A percentile compares a stretch with the other conserved stretches of the same genome.
phyloP scores from a whole-genome alignment of 805 yeast species.

The Candida mattraensis region DNA sequence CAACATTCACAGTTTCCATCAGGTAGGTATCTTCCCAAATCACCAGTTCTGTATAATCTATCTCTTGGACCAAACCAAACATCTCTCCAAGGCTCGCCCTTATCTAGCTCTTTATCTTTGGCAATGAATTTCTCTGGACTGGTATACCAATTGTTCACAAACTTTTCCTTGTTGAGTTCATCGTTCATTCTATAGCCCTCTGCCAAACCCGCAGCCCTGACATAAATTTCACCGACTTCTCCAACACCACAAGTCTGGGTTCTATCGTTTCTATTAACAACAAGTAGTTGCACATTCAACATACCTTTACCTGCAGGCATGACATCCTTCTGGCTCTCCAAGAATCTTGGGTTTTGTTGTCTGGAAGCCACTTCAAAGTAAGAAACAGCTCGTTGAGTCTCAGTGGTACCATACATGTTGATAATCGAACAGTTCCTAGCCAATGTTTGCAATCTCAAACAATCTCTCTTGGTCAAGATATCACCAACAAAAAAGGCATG shows the following conservation, averaged over 20 bases:
- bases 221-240: constrained; percentile 98
- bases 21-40: constrained; percentile 92
- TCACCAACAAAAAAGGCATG: constrained; percentile 99
- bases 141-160: constrained; percentile 89
- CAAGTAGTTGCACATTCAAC: constrained; percentile 90
- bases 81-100: constrained; percentile 65
- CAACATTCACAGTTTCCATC: constrained; percentile 98
- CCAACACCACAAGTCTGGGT: constrained; percentile 96
- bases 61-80: constrained; percentile 95
- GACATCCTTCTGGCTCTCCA: constrained; percentile 84
- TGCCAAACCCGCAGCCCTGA: constrained; percentile 96
- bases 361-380: constrained; percentile 85
- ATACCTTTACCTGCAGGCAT: constrained; percentile 99
- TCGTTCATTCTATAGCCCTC: constrained; percentile 95
- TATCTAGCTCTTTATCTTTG: constrained; percentile 46
- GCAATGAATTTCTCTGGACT: constrained; percentile 61
- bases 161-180: constrained; percentile 83
- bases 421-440: constrained; percentile 89
- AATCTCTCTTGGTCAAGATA: constrained; percentile 94
- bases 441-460: constrained; percentile 85
- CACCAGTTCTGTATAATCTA: constrained; percentile 95
- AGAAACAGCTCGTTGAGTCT: constrained; percentile 97
- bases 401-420: constrained; percentile 99
- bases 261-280: constrained; percentile 87
- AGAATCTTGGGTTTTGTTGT: constrained; percentile 63